Base-by-base conservation (phyloP, 176 grass and related monocot genomes). In the Ananas comosus region DNA sequence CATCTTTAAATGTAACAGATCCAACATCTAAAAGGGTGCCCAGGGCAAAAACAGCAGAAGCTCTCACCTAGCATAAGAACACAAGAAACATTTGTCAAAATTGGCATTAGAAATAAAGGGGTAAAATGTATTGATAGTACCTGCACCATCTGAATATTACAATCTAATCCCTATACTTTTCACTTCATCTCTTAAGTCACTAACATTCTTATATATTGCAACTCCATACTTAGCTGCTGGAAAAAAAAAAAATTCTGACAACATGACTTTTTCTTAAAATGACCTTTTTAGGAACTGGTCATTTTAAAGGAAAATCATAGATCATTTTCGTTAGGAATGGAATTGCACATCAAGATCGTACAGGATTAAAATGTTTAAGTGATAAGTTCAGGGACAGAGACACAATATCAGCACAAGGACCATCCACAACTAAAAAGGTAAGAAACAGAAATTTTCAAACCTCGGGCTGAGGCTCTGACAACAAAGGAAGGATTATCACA, bases 1-100 rank as follows among this genome's bases (percentile, higher is more conserved):
- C 75, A 67, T 80, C 72, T 29, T 79, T 86, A 80, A 69, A 57
- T 71, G 92, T 80, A 56, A 70, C 57, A 54, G 74, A 88, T 74
- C 80, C 88, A 68, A 83, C 79, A 85, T 93, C 89, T 67, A 99
- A 65, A 28, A 99, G 80, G 52, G 83, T 99, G 24, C 94, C 94
- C 74, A 99, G 87, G 54, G 94, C 87, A 88, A 88, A 99, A 85
- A 77, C 89, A 76, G 89, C 94, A 75, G 94, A 83, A 76, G 89
- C 89, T 90, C 94, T 93, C 29, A 99, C 94, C 94, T 99, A 82
- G 67, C 51, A 86, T 81, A 48, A 85, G 23, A 65, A 73, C 72
- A 81, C 18, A 84, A 76, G 69, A 74, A 84, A 53, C 70, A 49
- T 69, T 50, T 22, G 17, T 61, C 21, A 9, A 18, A 59, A 61